Evolutionary conservation across 2,329 filamentous ascomycete genomes (phyloP), one percentile per base, ranked within the genome.

Genomic region (Ramichloridium luteum): DNA sequence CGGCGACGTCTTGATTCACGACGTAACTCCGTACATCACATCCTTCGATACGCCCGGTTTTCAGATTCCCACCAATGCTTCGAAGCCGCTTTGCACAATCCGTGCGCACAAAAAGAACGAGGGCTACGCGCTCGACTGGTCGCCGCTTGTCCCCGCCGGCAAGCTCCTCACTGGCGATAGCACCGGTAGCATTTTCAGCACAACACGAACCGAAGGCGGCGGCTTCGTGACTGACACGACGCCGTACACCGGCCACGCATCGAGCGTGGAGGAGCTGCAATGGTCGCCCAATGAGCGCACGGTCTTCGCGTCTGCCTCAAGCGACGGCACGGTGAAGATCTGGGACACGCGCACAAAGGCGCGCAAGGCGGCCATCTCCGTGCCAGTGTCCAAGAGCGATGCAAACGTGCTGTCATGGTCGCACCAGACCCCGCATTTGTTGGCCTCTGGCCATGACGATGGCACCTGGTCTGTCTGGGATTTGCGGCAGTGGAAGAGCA

Each of bases 381-480:
- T 96, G 36, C 74, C 84, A 53, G 78, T 90, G 43, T 90, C 80
- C 53, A 67, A 74, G 34, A 76, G 77, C 30, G 90, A 98, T 51
- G 83, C 96, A 51, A 98, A 98, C 54, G 90, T 98, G 39, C 80
- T 96, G 62, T 90, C 81, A 38, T 98, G 90, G 90, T 93, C 85
- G 22, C 73, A 72, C 27, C 77, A 86, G 59, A 93, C 86, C 1
- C 74, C 77, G 13, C 85, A 96, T 57, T 72, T 98, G 20, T 74
- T 98, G 20, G 88, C 88, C 1, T 85, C 86, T 0, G 90, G 90
- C 27, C 85, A 82, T 40, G 90, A 98, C 51, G 84, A 94, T 53
- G 90, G 90, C 22, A 76, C 79, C 32, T 96, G 88, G 84, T 85
- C 72, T 1, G 86, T 96, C 14, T 98, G 90, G 90, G 90, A 98